Evolutionary conservation across 2,329 filamentous ascomycete species (phyloP).

Genomic region (Fusarium sp.): DNA sequence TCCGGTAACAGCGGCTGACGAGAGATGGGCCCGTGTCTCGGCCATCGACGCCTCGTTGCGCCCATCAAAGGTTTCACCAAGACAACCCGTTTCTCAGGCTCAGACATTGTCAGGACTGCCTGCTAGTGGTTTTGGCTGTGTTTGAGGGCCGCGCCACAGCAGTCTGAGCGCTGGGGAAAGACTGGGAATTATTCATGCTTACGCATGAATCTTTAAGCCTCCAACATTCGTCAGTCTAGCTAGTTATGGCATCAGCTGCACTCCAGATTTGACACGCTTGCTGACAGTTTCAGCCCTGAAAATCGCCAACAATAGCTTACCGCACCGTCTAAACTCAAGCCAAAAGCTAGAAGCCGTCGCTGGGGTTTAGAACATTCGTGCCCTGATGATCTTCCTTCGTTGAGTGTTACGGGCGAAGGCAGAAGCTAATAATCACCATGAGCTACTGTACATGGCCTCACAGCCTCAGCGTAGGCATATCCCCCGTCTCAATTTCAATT

Average conservation of each 20-base stretch:
- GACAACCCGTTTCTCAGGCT: constrained; percentile 16
- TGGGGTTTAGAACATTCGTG: not conserved
- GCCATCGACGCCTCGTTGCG: constrained; percentile 24
- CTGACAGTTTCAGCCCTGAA: constrained; percentile 13
- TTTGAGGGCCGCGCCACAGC: not conserved
- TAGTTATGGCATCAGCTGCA: not conserved
- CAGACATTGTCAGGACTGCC: constrained; percentile 12
- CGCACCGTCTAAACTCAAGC: not conserved
- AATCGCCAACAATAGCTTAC: not conserved
- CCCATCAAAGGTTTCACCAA: constrained; percentile 34
- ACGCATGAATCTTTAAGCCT: not conserved
- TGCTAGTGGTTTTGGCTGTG: not conserved
- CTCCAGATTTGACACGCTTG: not conserved
- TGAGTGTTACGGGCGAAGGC: too few species aligned
- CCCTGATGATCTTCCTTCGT: not conserved
- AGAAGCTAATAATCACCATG: not conserved
- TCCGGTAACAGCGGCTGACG: constrained; percentile 37
- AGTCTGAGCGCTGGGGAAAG: too few species aligned
- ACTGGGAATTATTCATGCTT: not conserved
- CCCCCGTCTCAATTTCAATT: too few species aligned
- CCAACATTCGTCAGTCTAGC: constrained; percentile 9
- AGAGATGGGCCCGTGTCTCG: constrained; percentile 27
- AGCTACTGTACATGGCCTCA: not conserved
- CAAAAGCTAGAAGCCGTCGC: not conserved
- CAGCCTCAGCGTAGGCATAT: too few species aligned